These are phyloP conservation scores for Glarea lozoyensis DNA, from an alignment of 495 filamentous ascomycete species.

Conservation along the genomic window DNA sequence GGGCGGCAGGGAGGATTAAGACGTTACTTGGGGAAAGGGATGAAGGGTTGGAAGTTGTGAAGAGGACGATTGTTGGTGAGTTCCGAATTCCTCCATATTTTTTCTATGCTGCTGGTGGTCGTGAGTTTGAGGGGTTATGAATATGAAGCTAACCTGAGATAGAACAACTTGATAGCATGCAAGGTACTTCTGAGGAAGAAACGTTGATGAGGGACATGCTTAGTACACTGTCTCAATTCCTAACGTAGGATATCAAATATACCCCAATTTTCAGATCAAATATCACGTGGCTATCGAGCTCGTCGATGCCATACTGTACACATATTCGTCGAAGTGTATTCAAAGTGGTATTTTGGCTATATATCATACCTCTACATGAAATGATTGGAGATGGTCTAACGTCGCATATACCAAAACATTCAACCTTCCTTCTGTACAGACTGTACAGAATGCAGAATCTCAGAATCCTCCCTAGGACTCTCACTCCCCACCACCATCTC, in stretches of 20 bases:
- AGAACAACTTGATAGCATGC: constrained; percentile 46
- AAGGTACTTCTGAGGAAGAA: constrained; percentile 46
- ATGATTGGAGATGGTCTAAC: no score
- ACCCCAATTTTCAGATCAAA: no score
- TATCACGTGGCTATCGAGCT: no score
- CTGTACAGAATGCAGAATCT: no score
- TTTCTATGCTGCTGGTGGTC: not conserved
- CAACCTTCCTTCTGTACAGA: no score
- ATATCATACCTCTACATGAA: no score
- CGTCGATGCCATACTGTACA: no score
- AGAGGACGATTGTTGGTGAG: constrained; percentile 58
- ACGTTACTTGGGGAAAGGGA: constrained; percentile 57
- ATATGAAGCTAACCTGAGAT: constrained; percentile 19
- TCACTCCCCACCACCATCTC: not conserved
- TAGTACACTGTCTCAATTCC: constrained; percentile 48
- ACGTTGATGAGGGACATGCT: constrained; percentile 59
- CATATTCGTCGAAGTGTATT: no score
- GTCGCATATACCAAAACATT: not conserved
- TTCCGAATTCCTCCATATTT: not conserved
- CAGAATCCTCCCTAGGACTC: no score
- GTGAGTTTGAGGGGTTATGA: not conserved
- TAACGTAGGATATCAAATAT: no score
- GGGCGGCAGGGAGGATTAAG: constrained; percentile 58
- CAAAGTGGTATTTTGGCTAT: no score
- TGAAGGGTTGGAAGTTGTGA: constrained; percentile 52